These are phyloP conservation scores for Chalaropsis ovoidea DNA, from an alignment of 2,329 filamentous ascomycete species.

Conservation along the genomic window DNA sequence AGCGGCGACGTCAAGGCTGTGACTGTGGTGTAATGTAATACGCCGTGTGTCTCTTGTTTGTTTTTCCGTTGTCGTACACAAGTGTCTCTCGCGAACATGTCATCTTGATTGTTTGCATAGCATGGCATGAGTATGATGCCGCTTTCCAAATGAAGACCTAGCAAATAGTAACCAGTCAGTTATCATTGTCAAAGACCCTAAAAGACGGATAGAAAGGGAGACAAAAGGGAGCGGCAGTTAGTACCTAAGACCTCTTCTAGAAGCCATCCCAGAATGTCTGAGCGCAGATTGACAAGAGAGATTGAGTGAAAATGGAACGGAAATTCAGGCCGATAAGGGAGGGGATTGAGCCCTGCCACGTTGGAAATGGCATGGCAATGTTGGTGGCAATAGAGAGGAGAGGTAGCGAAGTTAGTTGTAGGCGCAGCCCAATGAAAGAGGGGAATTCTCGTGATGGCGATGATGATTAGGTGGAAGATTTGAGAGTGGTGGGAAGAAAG, in stretches of 20 bases:
- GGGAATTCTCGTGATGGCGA: neutral
- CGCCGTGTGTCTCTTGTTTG: neutral
- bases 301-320: constrained; percentile 8
- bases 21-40: neutral
- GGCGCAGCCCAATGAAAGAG: neutral
- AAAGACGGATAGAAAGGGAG: neutral
- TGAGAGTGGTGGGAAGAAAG: neutral
- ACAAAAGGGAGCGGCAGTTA: neutral
- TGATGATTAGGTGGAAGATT: neutral
- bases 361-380: neutral
- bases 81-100: neutral
- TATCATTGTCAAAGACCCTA: constrained; percentile 2
- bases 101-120: neutral
- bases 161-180: constrained; percentile 2
- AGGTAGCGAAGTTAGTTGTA: neutral
- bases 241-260: constrained; percentile 8
- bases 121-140: neutral
- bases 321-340: constrained; percentile 1
- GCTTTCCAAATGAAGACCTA: constrained; percentile 5
- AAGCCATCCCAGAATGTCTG: constrained; percentile 9
- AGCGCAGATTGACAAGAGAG: constrained; percentile 17
- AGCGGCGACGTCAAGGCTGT: neutral
- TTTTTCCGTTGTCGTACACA: constrained; percentile 4
- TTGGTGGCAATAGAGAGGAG: constrained; percentile 4
- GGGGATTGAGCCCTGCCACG: neutral